Conservation (phyloP, 371 early-diverging fungal species). For the Mucor indicus region DNA sequence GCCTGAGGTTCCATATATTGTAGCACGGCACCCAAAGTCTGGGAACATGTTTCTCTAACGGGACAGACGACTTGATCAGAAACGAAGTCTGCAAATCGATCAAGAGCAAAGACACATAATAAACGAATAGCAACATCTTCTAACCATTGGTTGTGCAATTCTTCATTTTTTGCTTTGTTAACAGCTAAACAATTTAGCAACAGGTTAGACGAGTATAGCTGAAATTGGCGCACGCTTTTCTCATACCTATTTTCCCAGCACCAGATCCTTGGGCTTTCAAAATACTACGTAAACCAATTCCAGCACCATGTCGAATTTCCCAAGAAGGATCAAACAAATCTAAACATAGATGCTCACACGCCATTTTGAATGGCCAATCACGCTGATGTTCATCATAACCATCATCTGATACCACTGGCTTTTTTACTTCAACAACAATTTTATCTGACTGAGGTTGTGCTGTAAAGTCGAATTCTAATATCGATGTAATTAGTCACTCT, state of each 20-base stretch:
- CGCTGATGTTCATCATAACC: constrained; percentile 17
- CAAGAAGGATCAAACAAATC: constrained; percentile 92
- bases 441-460: constrained; percentile 71
- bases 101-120: constrained; percentile 90
- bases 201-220: background rate
- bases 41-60: constrained; percentile 94
- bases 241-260: constrained; percentile 68
- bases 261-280: constrained; percentile 86
- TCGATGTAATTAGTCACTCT: background rate
- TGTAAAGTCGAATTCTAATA: constrained; percentile 55
- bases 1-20: constrained; percentile 61
- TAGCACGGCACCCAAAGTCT: constrained; percentile 84
- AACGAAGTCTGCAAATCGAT: constrained; percentile 96
- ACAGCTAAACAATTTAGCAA: constrained; percentile 24
- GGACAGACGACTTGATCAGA: constrained; percentile 95
- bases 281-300: constrained; percentile 88
- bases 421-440: constrained; percentile 73
- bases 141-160: constrained; percentile 73
- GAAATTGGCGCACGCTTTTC: no score
- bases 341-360: constrained; percentile 86
- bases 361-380: constrained; percentile 92
- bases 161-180: constrained; percentile 56
- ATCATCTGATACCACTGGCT: constrained; percentile 32
- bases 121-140: constrained; percentile 88
- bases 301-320: constrained; percentile 97